Conservation (phyloP, 306 rosid species). For the Leucaena leucocephala region DNA sequence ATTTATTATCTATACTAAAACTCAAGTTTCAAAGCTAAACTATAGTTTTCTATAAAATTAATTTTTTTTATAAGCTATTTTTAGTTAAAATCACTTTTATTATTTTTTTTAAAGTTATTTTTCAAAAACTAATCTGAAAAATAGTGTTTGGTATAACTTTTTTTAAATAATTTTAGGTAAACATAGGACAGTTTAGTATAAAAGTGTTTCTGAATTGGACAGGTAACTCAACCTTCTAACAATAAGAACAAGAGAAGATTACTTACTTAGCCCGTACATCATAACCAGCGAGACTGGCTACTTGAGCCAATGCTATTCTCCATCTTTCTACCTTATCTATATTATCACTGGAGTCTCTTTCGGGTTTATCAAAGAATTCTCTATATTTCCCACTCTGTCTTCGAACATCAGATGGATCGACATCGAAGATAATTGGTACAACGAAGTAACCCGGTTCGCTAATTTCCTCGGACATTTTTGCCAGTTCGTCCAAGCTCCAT, state of each 20-base stretch:
- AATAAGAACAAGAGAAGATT: not conserved
- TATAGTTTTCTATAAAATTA: too few relatives aligned
- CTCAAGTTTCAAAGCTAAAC: too few relatives aligned
- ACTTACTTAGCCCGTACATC: conserved; percentile 23
- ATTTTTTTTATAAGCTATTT: too few relatives aligned
- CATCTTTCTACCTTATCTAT: not conserved
- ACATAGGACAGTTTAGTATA: too few relatives aligned
- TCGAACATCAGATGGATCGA: conserved; percentile 29
- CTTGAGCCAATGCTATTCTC: conserved; percentile 8
- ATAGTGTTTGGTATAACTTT: too few relatives aligned
- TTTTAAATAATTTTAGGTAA: too few relatives aligned
- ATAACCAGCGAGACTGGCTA: conserved; percentile 24
- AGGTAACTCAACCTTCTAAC: too few relatives aligned
- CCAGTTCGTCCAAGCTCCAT: conserved; percentile 42
- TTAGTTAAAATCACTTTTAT: too few relatives aligned
- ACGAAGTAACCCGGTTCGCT: not conserved
- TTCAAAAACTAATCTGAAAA: too few relatives aligned
- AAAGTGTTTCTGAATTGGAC: too few relatives aligned
- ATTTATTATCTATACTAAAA: too few relatives aligned
- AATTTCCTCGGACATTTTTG: not conserved
- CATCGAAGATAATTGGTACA: conserved; percentile 31
- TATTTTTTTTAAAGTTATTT: too few relatives aligned
- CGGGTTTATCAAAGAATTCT: not conserved
- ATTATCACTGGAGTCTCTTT: not conserved
- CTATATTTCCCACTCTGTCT: not conserved